Base-by-base conservation (phyloP, 768 basidiomycete species). In the Boletus barrowsii region DNA sequence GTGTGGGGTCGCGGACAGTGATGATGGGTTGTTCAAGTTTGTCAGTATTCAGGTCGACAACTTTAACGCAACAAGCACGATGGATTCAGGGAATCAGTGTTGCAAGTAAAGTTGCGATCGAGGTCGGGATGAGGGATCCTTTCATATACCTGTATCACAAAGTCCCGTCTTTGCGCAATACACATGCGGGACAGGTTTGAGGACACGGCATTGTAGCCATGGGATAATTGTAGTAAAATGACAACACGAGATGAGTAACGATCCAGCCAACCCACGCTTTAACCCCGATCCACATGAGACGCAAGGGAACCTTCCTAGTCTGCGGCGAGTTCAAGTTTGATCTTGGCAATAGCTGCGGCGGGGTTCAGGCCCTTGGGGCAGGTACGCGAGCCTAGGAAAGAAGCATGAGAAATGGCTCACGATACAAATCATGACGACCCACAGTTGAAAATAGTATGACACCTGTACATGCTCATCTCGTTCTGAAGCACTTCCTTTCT, bases 381-480 rank as follows among this genome's bases (percentile, higher is more conserved):
- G n/a, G 95, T 97, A 53, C 90, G 87, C 47, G 94, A 83, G 72
- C 92, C 89, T 87, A 7, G 8, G 14, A 10, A 20, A 33, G 2
- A 29, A 7, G 2, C 20, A 33, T 57, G 46, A 56, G 15, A 29
- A 59, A 39, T 1, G 17, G 1, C 32, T 17, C 6, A 15, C 26
- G 49, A 37, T 42, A 42, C 22, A 20, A 1, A 17, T 37, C n/a
- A 22, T 7, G 15, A 32, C 36, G 43, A 71, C 80, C 29, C 53
- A 89, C 93, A 93, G 75, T 97, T 97, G 80, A 98, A 97, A 76
- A 97, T 98, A 46, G 96, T 98, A 75, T 98, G 96, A 79, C 96
- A 98, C 54, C 96, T 84, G 78, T 97, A 99, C 70, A 99, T 73
- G 68, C 92, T 94, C 81, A 98, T 80, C 66, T 93, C 88, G 73